phyloP scores from a whole-genome alignment of 768 basidiomycete species.

The Lactarius sp. region DNA sequence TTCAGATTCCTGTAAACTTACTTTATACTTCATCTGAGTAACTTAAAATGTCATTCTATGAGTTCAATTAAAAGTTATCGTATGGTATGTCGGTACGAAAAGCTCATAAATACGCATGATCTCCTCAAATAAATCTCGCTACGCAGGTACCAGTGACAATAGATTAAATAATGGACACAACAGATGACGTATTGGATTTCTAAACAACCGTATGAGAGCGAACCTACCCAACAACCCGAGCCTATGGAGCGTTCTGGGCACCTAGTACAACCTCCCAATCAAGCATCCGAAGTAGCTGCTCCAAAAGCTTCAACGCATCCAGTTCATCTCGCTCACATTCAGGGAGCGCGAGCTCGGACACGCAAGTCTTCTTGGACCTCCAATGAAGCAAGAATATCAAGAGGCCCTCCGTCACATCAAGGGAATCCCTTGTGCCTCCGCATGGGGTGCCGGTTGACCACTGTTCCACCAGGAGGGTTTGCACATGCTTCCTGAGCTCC shows the following conservation, averaged over 20 bases:
- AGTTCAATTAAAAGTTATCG: background rate
- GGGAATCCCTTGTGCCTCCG: too few species aligned
- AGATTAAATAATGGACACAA: background rate
- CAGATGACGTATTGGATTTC: background rate
- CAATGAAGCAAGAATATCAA: slow-evolving; percentile 9
- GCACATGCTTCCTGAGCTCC: slow-evolving; percentile 3
- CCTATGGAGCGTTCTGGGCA: background rate
- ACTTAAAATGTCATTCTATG: background rate
- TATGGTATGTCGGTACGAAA: background rate
- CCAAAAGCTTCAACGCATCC: slow-evolving; percentile 2
- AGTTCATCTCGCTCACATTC: slow-evolving; percentile 3
- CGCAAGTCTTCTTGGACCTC: slow-evolving; percentile 2
- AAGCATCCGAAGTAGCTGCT: slow-evolving; percentile 6
- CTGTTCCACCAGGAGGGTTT: background rate
- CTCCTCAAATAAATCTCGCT: background rate
- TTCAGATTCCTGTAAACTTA: too few species aligned
- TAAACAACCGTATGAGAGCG: background rate
- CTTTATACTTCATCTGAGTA: too few species aligned
- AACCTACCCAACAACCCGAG: background rate
- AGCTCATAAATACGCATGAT: background rate
- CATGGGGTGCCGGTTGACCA: background rate
- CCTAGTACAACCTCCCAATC: slow-evolving; percentile 10
- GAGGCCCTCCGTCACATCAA: slow-evolving; percentile 9
- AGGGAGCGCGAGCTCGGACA: slow-evolving; percentile 6
- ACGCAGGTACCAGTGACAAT: background rate